These are phyloP conservation scores for Suhomyces anneliseae DNA, from an alignment of 1,139 yeast species.

Conservation along the genomic window DNA sequence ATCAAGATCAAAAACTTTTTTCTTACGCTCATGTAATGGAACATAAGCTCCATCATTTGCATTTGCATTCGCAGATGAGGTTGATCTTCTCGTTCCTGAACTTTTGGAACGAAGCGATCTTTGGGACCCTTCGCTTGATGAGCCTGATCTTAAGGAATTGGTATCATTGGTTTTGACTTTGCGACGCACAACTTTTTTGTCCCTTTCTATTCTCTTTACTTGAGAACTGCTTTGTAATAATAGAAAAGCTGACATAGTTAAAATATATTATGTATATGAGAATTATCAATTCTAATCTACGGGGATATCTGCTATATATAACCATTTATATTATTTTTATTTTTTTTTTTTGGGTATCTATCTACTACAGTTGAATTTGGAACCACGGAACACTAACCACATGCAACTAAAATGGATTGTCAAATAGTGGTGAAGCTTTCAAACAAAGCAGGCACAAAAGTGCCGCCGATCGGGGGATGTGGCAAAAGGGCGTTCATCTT, in stretches of 20 bases:
- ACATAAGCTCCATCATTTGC: constrained; percentile 1
- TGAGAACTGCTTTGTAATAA: constrained; percentile 9
- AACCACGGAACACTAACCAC: not conserved
- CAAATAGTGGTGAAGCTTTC: not conserved
- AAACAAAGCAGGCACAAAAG: not conserved
- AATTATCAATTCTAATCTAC: too few species aligned
- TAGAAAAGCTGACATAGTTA: constrained; percentile 13
- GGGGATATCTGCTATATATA: too few species aligned
- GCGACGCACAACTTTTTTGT: constrained; percentile 4
- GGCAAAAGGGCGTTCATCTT: not conserved
- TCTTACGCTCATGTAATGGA: constrained; percentile 11
- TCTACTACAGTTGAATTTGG: too few species aligned
- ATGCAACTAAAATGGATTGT: not conserved
- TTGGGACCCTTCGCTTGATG: constrained; percentile 3
- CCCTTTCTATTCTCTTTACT: constrained; percentile 9
- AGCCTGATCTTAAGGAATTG: constrained; percentile 5
- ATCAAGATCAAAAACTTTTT: constrained; percentile 18
- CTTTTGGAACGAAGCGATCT: not conserved
- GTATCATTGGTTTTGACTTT: constrained; percentile 4
- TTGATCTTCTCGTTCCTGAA: not conserved
- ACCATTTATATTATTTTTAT: too few species aligned
- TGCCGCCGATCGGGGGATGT: not conserved
- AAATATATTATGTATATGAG: too few species aligned
- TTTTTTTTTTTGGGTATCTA: too few species aligned
- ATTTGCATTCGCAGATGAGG: not conserved